Evolutionary conservation across 306 rosid genomes (phyloP).

Genomic region (Vigna nakashimae): DNA sequence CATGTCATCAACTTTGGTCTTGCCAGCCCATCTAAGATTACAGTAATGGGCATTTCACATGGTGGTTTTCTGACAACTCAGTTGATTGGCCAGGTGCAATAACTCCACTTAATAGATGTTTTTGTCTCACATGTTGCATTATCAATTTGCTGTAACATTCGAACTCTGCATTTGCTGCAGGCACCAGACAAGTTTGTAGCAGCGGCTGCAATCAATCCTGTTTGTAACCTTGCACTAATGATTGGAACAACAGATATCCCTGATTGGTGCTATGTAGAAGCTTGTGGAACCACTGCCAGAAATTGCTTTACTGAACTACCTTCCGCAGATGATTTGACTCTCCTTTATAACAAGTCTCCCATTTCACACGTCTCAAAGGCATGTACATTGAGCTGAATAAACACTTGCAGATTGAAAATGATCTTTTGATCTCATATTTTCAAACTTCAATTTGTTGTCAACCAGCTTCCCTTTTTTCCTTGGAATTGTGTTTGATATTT

Average conservation of each 20-base stretch:
- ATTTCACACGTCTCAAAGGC: constrained; percentile 77
- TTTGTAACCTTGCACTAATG: constrained; percentile 78
- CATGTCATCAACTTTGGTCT: constrained; percentile 66
- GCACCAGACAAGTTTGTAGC: constrained; percentile 83
- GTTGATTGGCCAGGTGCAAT: constrained; percentile 85
- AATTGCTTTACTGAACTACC: constrained; percentile 58
- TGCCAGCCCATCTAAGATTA: constrained; percentile 67
- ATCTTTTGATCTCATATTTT: constrained; percentile 21
- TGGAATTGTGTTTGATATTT: constrained; percentile 3
- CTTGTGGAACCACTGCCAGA: constrained; percentile 65
- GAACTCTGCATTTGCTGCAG: constrained; percentile 50
- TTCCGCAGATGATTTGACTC: constrained; percentile 62
- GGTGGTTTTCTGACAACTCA: constrained; percentile 87
- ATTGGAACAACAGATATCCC: constrained; percentile 87
- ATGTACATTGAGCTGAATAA: constrained; percentile 34
- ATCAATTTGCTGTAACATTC: neutral
- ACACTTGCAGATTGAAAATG: constrained; percentile 15
- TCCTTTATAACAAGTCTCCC: constrained; percentile 76
- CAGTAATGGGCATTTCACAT: constrained; percentile 78
- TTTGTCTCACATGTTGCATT: constrained; percentile 9
- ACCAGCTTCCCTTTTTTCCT: constrained; percentile 2
- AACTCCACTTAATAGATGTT: neutral
- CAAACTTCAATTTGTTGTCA: constrained; percentile 18
- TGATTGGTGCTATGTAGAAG: constrained; percentile 82
- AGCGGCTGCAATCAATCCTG: constrained; percentile 80